Conservation (phyloP, 1,284 basidiomycete genomes). For the Puccinia brachypodii region DNA sequence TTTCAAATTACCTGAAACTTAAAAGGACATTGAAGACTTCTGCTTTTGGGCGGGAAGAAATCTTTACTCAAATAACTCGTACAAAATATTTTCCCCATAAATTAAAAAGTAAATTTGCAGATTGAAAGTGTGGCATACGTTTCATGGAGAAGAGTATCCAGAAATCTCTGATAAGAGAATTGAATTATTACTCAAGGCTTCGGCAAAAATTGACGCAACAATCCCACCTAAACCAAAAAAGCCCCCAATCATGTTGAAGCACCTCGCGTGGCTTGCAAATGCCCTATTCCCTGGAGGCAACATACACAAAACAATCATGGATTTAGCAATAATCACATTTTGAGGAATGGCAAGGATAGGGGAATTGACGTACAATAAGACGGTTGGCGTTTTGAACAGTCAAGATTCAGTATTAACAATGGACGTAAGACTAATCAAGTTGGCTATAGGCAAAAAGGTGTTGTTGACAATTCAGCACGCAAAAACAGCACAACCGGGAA, state of each 20-base stretch:
- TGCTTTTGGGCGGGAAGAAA: not conserved
- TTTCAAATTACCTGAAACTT: not conserved
- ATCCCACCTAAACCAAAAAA: not conserved
- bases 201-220: not conserved
- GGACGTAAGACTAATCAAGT: not conserved
- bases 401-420: not conserved
- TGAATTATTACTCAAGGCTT: not conserved
- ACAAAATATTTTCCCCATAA: not conserved
- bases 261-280: not conserved
- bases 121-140: slow-evolving; percentile 9
- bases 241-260: not conserved
- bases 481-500: not conserved
- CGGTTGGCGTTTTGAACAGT: not conserved
- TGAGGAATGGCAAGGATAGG: not conserved
- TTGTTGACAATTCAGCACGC: not conserved
- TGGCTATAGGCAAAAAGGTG: not conserved
- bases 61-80: not conserved
- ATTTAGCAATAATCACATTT: not conserved
- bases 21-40: not conserved
- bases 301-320: not conserved
- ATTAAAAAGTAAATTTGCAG: not conserved
- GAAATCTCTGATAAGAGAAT: not conserved
- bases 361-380: not conserved
- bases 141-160: not conserved
- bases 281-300: not conserved